Conservation (phyloP, 164 flowering plant genomes). For the Platanus orientalis region DNA sequence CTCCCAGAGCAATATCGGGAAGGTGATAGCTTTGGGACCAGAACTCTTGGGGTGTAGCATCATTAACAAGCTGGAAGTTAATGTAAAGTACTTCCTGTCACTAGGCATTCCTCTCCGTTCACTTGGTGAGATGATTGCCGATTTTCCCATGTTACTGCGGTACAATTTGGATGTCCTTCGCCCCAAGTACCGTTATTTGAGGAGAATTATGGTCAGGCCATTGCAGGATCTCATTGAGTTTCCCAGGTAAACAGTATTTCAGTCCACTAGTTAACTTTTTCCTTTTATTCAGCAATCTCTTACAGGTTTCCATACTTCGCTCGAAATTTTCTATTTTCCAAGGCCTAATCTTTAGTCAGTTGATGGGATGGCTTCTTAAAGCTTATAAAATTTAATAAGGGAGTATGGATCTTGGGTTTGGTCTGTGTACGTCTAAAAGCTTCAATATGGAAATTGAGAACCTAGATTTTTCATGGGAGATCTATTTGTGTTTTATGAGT, state of each 20-base stretch:
- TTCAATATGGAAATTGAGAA: too few species aligned
- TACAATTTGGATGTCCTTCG: slow-evolving; percentile 77
- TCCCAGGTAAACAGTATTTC: slow-evolving; percentile 56
- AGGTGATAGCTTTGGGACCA: slow-evolving; percentile 81
- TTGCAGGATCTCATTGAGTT: slow-evolving; percentile 81
- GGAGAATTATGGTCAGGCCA: slow-evolving; percentile 84
- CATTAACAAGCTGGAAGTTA: slow-evolving; percentile 62
- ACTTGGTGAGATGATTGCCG: slow-evolving; percentile 83
- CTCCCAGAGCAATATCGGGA: slow-evolving; percentile 56
- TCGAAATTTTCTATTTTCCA: too few species aligned
- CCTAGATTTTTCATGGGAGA: too few species aligned
- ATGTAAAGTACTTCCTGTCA: slow-evolving; percentile 79
- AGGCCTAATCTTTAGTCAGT: too few species aligned
- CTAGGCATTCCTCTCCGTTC: slow-evolving; percentile 55
- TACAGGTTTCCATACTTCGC: too few species aligned
- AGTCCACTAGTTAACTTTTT: background rate
- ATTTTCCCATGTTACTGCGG: slow-evolving; percentile 81
- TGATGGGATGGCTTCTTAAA: too few species aligned
- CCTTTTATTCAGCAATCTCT: background rate
- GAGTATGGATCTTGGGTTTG: too few species aligned
- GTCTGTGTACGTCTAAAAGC: too few species aligned
- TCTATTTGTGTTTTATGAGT: too few species aligned
- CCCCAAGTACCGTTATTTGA: slow-evolving; percentile 79
- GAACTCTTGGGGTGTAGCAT: slow-evolving; percentile 90
- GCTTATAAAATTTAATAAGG: too few species aligned